phyloP scores from a whole-genome alignment of 2,329 filamentous ascomycete genomes.

The Colletotrichum sp. region DNA sequence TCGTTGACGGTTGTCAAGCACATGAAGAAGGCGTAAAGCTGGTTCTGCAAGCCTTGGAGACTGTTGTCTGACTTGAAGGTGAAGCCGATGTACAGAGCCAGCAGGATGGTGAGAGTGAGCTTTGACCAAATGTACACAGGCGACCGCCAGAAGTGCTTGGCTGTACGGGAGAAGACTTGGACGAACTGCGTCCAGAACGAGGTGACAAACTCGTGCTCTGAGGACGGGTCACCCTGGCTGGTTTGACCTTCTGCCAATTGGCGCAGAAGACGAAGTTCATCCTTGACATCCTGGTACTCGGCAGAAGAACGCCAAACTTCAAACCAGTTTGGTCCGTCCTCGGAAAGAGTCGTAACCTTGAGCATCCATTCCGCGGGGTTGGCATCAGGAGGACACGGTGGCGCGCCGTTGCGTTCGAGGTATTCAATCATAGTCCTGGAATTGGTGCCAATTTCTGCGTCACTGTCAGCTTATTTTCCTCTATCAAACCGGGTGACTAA shows the following conservation, averaged over 20 bases:
- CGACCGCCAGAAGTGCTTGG: conserved; percentile 76
- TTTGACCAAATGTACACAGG: conserved; percentile 76
- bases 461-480: neutral
- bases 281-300: conserved; percentile 31
- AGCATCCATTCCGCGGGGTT: conserved; percentile 76
- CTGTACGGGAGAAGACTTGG: conserved; percentile 66
- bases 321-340: conserved; percentile 36
- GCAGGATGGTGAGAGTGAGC: conserved; percentile 52
- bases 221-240: neutral
- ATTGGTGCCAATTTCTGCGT: conserved; percentile 34
- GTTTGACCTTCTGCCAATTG: conserved; percentile 41
- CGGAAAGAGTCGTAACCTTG: conserved; percentile 31
- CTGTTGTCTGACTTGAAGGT: conserved; percentile 63
- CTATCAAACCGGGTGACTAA: no score
- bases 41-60: conserved; percentile 70
- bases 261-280: conserved; percentile 29
- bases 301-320: conserved; percentile 36
- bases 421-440: conserved; percentile 56
- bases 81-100: conserved; percentile 68
- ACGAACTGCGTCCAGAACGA: conserved; percentile 66
- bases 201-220: conserved; percentile 69
- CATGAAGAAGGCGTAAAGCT: conserved; percentile 74
- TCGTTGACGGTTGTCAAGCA: conserved; percentile 70
- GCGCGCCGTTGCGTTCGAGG: conserved; percentile 66
- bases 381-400: conserved; percentile 54